Base-by-base conservation (phyloP, 768 basidiomycete species). In the Xanthoconium purpureum region DNA sequence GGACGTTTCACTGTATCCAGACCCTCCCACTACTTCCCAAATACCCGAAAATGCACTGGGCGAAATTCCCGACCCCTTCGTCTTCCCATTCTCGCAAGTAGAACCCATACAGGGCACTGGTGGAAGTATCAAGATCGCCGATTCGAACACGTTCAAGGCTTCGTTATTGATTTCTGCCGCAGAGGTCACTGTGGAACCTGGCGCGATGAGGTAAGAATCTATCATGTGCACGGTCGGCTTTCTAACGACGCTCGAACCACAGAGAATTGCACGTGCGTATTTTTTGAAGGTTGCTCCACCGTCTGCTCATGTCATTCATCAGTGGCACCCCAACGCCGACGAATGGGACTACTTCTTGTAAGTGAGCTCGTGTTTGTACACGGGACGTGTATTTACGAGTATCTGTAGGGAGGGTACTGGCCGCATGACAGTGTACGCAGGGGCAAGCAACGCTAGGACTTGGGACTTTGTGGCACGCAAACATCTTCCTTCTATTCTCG, bases 311-410 rank as follows among this genome's bases (percentile, higher is more conserved):
- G 4, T 30, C 24, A 30, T 57, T 32, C 20, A 8, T 50, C 44
- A 85, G 85, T 88, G 87, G 87, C 87, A 88, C 60, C 86, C 87
- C 8, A 83, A 81, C 12, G 74, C 83, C 62, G 82, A 85, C 56
- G 85, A 86, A 70, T 87, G 85, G 85, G 76, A 71, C 47, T 82
- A 77, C 66, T 82, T 77, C 78, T 52, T 85, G 83, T 83, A 65
- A 53, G 74, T n/a, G 52, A 48, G 12, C 18, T 32, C 12, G 2
- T 6, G 36, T 33, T 33, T 30, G 12, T 13, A n/a, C 9, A 24
- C 8, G 9, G 39, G 6, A 39, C 10, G 14, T 38, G 5, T 47
- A 42, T 44, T 52, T 30, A 55, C 47, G 36, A 57, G 51, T 30
- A 28, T 29, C 17, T 17, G 11, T 56, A 87, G 83, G 38, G 76